Percentiles rank a stretch among this genome's conserved stretches.
Evolutionary conservation across 176 grass and related monocot genomes (phyloP).

Genomic region (Pontederia paniculata): DNA sequence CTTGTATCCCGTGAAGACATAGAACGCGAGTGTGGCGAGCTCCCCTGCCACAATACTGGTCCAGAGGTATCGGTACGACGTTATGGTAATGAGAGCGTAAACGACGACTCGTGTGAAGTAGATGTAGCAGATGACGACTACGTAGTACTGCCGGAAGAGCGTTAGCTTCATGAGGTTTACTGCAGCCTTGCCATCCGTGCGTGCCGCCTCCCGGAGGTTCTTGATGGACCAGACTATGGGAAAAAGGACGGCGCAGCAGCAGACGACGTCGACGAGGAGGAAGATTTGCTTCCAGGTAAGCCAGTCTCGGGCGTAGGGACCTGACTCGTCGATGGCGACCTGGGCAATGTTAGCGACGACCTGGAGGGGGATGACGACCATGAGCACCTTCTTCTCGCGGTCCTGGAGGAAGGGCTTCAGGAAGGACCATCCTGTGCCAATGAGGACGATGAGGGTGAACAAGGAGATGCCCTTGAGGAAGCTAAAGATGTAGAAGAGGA

Average conservation of each 20-base stretch:
- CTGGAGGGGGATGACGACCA: conserved; percentile 91
- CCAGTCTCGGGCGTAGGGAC: conserved; percentile 76
- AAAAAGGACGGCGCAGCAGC: conserved; percentile 86
- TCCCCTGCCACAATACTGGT: conserved; percentile 66
- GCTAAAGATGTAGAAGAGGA: conserved; percentile 95
- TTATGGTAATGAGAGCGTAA: conserved; percentile 80
- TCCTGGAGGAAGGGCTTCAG: conserved; percentile 87
- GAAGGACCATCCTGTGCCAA: conserved; percentile 96
- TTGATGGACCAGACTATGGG: conserved; percentile 97
- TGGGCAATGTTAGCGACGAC: conserved; percentile 90
- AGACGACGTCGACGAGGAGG: conserved; percentile 82
- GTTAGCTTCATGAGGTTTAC: conserved; percentile 98
- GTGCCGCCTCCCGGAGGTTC: conserved; percentile 89
- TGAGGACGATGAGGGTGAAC: conserved; percentile 93
- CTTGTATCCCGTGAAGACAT: conserved; percentile 74
- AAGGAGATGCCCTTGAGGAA: conserved; percentile 95
- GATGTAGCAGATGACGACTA: conserved; percentile 96
- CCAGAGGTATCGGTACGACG: conserved; percentile 80
- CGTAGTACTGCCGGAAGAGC: conserved; percentile 90
- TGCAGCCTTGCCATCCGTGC: conserved; percentile 64
- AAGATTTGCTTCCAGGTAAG: conserved; percentile 87
- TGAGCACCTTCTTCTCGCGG: conserved; percentile 87
- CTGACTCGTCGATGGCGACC: conserved; percentile 84
- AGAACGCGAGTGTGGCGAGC: conserved; percentile 81
- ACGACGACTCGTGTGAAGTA: conserved; percentile 94